These are phyloP conservation scores for Austroboletus rostrupii DNA, from an alignment of 1,284 basidiomycete species.

Conservation along the genomic window DNA sequence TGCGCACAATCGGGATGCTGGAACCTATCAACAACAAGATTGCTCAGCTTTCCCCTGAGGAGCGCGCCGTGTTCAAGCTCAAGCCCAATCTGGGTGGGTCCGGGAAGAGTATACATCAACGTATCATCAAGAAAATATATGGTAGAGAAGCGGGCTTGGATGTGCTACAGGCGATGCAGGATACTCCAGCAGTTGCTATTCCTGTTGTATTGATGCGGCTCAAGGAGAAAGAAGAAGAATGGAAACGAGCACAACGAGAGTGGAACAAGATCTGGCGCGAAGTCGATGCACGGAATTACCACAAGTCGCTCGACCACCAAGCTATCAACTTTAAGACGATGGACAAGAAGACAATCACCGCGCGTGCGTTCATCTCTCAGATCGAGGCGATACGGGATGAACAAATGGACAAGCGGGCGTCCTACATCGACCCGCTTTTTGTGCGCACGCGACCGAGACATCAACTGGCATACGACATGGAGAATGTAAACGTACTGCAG, in stretches of 20 bases:
- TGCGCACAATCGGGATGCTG: conserved; percentile 86
- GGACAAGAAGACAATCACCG: conserved; percentile 88
- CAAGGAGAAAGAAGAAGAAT: conserved; percentile 97
- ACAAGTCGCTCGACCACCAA: conserved; percentile 92
- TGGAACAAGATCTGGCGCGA: conserved; percentile 99
- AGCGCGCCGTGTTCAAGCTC: conserved; percentile 81
- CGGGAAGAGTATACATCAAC: conserved; percentile 89
- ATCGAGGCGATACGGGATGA: conserved; percentile 88
- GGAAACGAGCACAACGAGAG: conserved; percentile 98
- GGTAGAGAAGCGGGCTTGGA: conserved; percentile 85
- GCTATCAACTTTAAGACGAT: conserved; percentile 86
- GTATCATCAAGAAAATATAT: conserved; percentile 97
- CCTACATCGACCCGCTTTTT: conserved; percentile 74
- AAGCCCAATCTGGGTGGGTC: conserved; percentile 89
- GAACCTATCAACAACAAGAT: conserved; percentile 94
- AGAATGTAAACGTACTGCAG: conserved; percentile 76
- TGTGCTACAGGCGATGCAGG: conserved; percentile 89
- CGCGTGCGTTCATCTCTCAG: conserved; percentile 84
- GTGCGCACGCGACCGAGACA: conserved; percentile 67
- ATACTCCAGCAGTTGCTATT: conserved; percentile 87
- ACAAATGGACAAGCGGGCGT: conserved; percentile 76
- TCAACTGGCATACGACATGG: conserved; percentile 80
- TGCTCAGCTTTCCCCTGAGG: conserved; percentile 75
- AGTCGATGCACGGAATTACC: conserved; percentile 91
- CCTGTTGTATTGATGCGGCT: conserved; percentile 90